phyloP scores from a whole-genome alignment of 768 basidiomycete genomes.

The Exsudoporus frostii region DNA sequence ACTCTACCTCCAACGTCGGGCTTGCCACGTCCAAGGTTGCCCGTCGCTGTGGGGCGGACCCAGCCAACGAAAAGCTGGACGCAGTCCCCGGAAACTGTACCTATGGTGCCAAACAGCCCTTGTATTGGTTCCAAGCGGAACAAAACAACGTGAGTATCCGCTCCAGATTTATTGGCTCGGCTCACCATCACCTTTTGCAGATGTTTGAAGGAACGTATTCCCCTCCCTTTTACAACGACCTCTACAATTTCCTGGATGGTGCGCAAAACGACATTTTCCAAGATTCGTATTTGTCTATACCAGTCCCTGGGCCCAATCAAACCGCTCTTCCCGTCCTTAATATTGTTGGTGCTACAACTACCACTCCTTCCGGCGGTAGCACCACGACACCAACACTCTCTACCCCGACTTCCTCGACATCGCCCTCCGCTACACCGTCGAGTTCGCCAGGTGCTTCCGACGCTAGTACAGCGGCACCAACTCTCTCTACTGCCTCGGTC shows the following conservation, averaged over 20 bases:
- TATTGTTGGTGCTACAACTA: too few relatives aligned
- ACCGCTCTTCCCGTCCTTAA: constrained; percentile 22
- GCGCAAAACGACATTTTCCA: constrained; percentile 72
- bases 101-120: constrained; percentile 65
- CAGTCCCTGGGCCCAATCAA: constrained; percentile 41
- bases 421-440: too few relatives aligned
- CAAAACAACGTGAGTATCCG: constrained; percentile 51
- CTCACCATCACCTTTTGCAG: constrained; percentile 29
- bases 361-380: too few relatives aligned
- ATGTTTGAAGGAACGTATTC: constrained; percentile 63
- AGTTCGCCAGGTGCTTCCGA: too few relatives aligned
- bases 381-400: too few relatives aligned
- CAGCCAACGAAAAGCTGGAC: constrained; percentile 39
- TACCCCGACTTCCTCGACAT: too few relatives aligned
- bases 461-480: too few relatives aligned
- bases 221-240: constrained; percentile 64
- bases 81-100: constrained; percentile 63
- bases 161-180: not conserved
- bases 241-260: constrained; percentile 71
- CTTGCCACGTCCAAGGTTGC: constrained; percentile 56
- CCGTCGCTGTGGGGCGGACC: constrained; percentile 65
- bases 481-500: too few relatives aligned
- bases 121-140: constrained; percentile 68
- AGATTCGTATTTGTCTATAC: constrained; percentile 48
- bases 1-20: constrained; percentile 47